Evolutionary conservation across 2,329 filamentous ascomycete species (phyloP), one percentile per base, ranked within the genome.

Genomic region (Ophioceras dolichostomum): DNA sequence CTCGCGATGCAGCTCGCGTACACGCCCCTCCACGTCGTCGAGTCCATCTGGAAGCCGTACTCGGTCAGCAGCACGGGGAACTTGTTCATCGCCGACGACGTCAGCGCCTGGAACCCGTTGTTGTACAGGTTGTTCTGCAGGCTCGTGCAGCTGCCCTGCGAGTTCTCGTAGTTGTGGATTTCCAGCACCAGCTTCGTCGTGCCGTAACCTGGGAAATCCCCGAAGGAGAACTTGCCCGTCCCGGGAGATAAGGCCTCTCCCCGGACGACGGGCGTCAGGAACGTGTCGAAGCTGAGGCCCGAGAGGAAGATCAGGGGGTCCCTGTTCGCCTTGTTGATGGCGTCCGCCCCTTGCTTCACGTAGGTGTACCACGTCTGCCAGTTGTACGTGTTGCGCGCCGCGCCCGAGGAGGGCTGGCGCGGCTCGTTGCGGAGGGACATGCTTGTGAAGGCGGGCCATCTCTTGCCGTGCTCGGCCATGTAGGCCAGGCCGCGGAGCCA

Each of bases 401-500:
- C 45, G 2, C 50, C 45, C 51, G 50, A 57, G 45, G 51, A 54
- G 0, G 67, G 62, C 24, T 62, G 51, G 18, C 69, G 67, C 1
- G 68, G 61, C 51, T 73, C 70, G 48, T 74, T 74, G 34, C 70
- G 68, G 3, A 73, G 59, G 35, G 61, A 62, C 49, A 70, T 64
- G n/a, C 65, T 66, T 16, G 59, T 58, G 13, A 72, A 49, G 13
- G 58, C 61, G 0, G 60, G 49, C 68, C 68, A 73, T 4, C 51
- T 49, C 42, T 64, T 60, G n/a, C 56, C 64, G 43, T 78, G 73
- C 2, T 62, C 51, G 0, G 73, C 68, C 70, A 82, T 79, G 48
- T 70, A 81, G 0, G 56, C 52, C 17, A 73, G 57, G 0, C 76
- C 77, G 8, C 76, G 61, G 5, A 65, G 60, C 77, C 77, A 82